Conservation (phyloP, 2,329 filamentous ascomycete species). For the Colletotrichum sp. region DNA sequence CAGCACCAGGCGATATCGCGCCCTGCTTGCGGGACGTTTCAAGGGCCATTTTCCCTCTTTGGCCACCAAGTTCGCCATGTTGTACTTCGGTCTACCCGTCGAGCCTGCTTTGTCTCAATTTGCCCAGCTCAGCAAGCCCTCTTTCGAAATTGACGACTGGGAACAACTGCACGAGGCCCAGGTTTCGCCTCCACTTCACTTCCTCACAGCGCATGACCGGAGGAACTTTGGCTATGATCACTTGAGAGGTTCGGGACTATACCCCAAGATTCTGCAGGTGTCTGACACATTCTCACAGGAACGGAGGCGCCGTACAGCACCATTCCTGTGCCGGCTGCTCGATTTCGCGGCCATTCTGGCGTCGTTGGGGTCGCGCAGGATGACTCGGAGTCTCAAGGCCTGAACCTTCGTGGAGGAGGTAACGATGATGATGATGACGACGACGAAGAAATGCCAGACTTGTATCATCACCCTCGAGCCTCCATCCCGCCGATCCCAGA, state of each 20-base stretch:
- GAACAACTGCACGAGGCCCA: conserved; percentile 23
- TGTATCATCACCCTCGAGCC: background rate
- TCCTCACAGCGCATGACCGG: conserved; percentile 32
- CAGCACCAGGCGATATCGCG: conserved; percentile 32
- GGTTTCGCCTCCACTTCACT: conserved; percentile 33
- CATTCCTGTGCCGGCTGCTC: conserved; percentile 5
- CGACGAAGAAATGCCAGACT: background rate
- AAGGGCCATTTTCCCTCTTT: conserved; percentile 29
- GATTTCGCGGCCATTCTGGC: background rate
- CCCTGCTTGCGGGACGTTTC: conserved; percentile 35
- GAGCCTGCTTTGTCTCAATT: conserved; percentile 36
- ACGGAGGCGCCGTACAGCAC: conserved; percentile 7
- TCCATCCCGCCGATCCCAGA: background rate
- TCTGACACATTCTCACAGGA: conserved; percentile 14
- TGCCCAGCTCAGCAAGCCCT: conserved; percentile 25
- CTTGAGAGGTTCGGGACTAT: background rate
- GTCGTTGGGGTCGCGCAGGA: background rate
- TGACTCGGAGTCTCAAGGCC: background rate
- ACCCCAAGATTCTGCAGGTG: background rate
- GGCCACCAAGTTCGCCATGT: conserved; percentile 47
- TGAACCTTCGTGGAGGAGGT: conserved; percentile 15
- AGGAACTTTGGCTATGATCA: conserved; percentile 33
- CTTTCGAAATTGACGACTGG: conserved; percentile 24
- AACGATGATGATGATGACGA: background rate
- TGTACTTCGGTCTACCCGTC: conserved; percentile 52